Base-by-base conservation (phyloP, 352 stramenopile species). In the Phytophthora foliorum region DNA sequence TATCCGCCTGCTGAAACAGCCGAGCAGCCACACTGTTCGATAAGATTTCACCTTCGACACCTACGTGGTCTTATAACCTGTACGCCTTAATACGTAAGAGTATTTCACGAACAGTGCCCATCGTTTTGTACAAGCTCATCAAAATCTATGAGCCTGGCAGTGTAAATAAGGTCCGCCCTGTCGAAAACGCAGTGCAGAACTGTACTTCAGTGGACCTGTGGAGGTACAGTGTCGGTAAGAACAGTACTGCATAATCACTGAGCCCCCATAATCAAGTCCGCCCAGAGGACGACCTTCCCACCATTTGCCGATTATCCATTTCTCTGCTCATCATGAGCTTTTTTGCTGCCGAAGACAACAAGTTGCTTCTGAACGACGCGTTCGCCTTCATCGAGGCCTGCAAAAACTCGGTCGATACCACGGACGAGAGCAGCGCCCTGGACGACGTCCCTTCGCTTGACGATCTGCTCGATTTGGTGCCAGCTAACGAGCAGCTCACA, bases 311-410 rank as follows among this genome's bases (percentile, higher is more conserved):
- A 45, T 45, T 45, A 2, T n/a, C n/a, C n/a, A n/a, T 32, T 14
- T 34, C n/a, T 25, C 17, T 3, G 14, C 31, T 41, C 19, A 46
- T 46, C 9, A 74, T 78, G 65, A 74, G 65, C 31, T 78, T 75
- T 39, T 36, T 74, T 10, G 48, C 17, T 0, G 19, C 45, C 22
- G 59, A 72, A 21, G 70, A 78, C 13, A 56, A 69, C 29, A 54
- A 54, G 34, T 59, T 41, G 21, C 57, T 63, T 19, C 45, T 78
- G 10, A 67, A 52, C 25, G 70, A 69, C 19, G 70, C 65, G n/a
- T 60, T 75, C 3, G 70, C 62, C 19, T 69, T 78, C 52, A 74
- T 78, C 38, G 65, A 72, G 17, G 58, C 49, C 17, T 76, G 31
- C 50, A 44, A 41, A 24, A 34, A 19, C 19, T 56, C 24, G 29